Evolutionary conservation across 495 filamentous ascomycete genomes (phyloP).

Genomic region (Chlorociboria aeruginascens): DNA sequence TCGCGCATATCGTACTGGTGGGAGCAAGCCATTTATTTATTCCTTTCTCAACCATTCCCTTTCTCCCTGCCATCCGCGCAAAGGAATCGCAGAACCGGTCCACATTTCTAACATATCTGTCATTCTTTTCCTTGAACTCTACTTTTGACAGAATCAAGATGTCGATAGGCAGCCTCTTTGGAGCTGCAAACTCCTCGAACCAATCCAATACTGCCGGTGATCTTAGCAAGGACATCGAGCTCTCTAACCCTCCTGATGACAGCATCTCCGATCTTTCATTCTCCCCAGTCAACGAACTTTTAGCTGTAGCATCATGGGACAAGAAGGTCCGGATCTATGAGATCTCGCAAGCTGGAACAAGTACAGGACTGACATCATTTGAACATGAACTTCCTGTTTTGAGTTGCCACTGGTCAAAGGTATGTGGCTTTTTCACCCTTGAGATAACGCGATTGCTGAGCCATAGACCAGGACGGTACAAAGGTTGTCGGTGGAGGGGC

Average conservation of each 20-base stretch:
- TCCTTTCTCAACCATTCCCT: not conserved
- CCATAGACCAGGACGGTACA: slow-evolving; percentile 35
- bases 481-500: slow-evolving; percentile 76
- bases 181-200: slow-evolving; percentile 26
- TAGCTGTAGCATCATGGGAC: slow-evolving; percentile 86
- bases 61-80: not conserved
- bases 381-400: slow-evolving; percentile 68
- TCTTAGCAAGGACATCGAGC: slow-evolving; percentile 72
- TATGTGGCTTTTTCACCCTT: slow-evolving; percentile 29
- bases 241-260: slow-evolving; percentile 70
- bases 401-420: slow-evolving; percentile 72
- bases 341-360: slow-evolving; percentile 56
- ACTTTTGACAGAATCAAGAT: slow-evolving; percentile 27
- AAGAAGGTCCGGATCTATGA: slow-evolving; percentile 91
- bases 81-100: not conserved
- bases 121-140: not conserved
- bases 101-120: not conserved
- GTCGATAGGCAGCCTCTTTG: slow-evolving; percentile 51
- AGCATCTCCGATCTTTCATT: slow-evolving; percentile 76
- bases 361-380: slow-evolving; percentile 66
- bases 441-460: slow-evolving; percentile 5
- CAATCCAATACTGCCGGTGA: slow-evolving; percentile 72
- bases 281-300: slow-evolving; percentile 62
- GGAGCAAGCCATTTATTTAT: not conserved
- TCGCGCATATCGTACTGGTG: not conserved